Conservation (phyloP, 169 alveolate species). For the Cryptosporidium muris region DNA sequence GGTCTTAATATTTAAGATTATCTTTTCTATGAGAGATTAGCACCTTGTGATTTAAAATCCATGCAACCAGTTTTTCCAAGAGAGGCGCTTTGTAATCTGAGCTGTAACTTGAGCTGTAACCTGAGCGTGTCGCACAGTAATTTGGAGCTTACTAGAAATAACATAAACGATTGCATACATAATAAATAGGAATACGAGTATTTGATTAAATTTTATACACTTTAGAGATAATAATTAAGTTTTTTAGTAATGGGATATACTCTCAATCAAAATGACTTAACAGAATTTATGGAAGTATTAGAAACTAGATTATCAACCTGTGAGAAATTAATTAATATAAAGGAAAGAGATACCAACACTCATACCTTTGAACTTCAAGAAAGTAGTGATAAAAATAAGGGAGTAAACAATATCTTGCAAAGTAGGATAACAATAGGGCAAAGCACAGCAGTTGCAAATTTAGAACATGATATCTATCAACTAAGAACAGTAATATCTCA, state of each 20-base stretch:
- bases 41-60: too few relatives aligned
- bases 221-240: too few relatives aligned
- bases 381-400: neutral
- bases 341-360: neutral
- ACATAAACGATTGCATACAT: too few relatives aligned
- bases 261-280: neutral
- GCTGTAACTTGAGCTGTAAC: too few relatives aligned
- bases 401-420: neutral
- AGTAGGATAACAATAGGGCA: constrained; percentile 46
- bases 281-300: constrained; percentile 17
- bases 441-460: constrained; percentile 28
- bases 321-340: constrained; percentile 8
- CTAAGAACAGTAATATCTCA: constrained; percentile 3
- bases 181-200: too few relatives aligned
- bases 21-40: neutral
- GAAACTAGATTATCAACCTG: constrained; percentile 42
- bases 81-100: too few relatives aligned
- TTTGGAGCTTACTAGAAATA: too few relatives aligned
- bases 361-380: neutral
- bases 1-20: neutral
- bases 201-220: too few relatives aligned
- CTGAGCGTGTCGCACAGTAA: too few relatives aligned
- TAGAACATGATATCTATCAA: constrained; percentile 42
- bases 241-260: too few relatives aligned
- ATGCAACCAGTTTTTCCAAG: too few relatives aligned